Base-by-base conservation (phyloP, 129 eudicot genomes). In the Silybum marianum region DNA sequence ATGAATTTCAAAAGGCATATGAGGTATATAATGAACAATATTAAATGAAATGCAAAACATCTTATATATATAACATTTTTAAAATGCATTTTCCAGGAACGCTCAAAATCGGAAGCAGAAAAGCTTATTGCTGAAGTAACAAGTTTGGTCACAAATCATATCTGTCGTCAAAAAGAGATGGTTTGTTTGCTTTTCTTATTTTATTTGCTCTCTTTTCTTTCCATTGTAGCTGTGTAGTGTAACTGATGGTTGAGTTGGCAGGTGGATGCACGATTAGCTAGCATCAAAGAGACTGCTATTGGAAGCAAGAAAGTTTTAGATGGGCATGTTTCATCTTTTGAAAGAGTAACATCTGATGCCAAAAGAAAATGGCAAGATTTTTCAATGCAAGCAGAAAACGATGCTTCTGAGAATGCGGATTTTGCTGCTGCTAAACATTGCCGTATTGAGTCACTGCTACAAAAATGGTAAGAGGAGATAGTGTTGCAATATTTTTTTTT, bases 351-450 rank as follows among this genome's bases (percentile, higher is more conserved):
- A 79, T 84, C 91, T 11, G 91, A 89, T 84, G 89, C 97, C 32
- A 94, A 94, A 86, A 80, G 98, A 73, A 94, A 94, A 86, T 94
- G 98, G 98, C 89, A 94, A 73, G 93, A 93, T 75, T 91, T 83
- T 73, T 87, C 86, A 30, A 23, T 65, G 80, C 96, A 88, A 71
- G 90, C 96, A 34, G 97, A 88, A 65, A 84, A 71, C 42, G 87
- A 83, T 63, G 82, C 82, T 3, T 87, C 87, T 67, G 96, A 94
- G 34, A 86, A 69, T 92, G 92, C 91, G 26, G 92, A 87, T 83
- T 94, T 90, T 78, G 84, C 97, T 82, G 97, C 97, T 48, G 98
- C 98, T 74, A 90, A 94, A 83, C 98, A 94, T 84, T 94, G 98
- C 48, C 97, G 93, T 23, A 85, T 94, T 88, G 98, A 94, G 84